Conservation (phyloP, 1,139 yeast species). For the Hemisphaericaspora subhashii region DNA sequence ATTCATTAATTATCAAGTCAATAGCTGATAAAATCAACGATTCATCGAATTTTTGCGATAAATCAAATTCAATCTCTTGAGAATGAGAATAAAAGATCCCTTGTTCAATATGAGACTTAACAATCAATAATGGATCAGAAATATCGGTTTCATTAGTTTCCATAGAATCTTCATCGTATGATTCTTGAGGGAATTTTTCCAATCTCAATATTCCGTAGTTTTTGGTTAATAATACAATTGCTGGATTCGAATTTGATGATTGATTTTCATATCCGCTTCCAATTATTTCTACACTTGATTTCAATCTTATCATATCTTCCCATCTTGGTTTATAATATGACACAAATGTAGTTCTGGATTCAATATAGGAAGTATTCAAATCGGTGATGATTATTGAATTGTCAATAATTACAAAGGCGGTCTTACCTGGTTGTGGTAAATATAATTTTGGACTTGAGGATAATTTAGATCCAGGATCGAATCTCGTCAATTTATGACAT, state of each 20-base stretch:
- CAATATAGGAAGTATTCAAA: conserved; percentile 43
- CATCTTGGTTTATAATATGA: conserved; percentile 60
- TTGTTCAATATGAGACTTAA: conserved; percentile 77
- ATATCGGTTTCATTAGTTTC: conserved; percentile 16
- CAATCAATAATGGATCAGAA: conserved; percentile 36
- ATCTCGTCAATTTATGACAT: conserved; percentile 48
- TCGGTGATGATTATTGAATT: conserved; percentile 68
- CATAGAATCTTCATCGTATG: conserved; percentile 9
- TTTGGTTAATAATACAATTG: conserved; percentile 51
- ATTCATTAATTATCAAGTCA: conserved; percentile 49
- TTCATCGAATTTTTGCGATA: conserved; percentile 31
- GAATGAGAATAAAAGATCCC: conserved; percentile 63
- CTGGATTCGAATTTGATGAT: conserved; percentile 32
- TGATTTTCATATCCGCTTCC: conserved; percentile 61
- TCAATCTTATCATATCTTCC: conserved; percentile 74
- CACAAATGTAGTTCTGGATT: conserved; percentile 19
- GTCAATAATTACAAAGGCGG: conserved; percentile 64
- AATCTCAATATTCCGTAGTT: conserved; percentile 65
- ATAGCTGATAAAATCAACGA: conserved; percentile 52
- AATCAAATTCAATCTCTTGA: conserved; percentile 57
- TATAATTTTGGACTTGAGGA: conserved; percentile 48
- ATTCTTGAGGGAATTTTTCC: conserved; percentile 44
- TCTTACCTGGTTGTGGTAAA: conserved; percentile 60
- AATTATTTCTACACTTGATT: conserved; percentile 51
- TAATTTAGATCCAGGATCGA: conserved; percentile 33